Base-by-base conservation (phyloP, 2,329 filamentous ascomycete genomes). In the Xylaria sp. region DNA sequence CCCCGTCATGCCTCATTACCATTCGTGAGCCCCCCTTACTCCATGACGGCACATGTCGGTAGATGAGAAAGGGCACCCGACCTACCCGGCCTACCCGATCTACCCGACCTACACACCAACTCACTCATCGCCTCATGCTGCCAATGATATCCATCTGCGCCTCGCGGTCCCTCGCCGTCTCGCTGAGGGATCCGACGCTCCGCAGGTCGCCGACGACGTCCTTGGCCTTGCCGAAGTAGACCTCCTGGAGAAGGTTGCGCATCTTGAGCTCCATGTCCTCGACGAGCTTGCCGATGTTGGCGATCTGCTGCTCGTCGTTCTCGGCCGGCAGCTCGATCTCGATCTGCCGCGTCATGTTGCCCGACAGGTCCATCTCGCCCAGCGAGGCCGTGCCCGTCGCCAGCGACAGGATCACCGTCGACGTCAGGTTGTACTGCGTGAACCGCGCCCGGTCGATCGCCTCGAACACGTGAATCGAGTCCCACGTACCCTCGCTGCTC, bases 251-350 rank as follows among this genome's bases (percentile, higher is more conserved):
- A 81, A 98, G 81, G 81, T 99, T 99, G 73, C 96, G 89, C 96
- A 99, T 98, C 87, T 98, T 97, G 79, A 98, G 89, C 84, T 99
- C 96, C 96, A 99, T 98, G 81, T 99, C 96, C 85, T 99, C 96
- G 61, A 99, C 94, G 78, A 99, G 86, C 72, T 91, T 88, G 66
- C 96, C 96, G 69, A 98, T 93, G 81, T 99, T 99, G 75, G 92
- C 93, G 75, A 99, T 96, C 84, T 99, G 96, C 80, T 92, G 93
- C 74, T 92, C 91, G 81, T 98, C 95, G 76, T 91, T 92, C 74
- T 97, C 93, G 45, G 98, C 93, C 8, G 93, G 89, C 79, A 97
- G 85, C 81, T 98, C 94, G 77, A 92, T 89, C 84, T 99, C 95
- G 61, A 98, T 89, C 85, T 99, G 96, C 70, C 96, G 89, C 67